These are phyloP conservation scores for Ramaria sp. DNA, from an alignment of 768 basidiomycete genomes.

Conservation along the genomic window DNA sequence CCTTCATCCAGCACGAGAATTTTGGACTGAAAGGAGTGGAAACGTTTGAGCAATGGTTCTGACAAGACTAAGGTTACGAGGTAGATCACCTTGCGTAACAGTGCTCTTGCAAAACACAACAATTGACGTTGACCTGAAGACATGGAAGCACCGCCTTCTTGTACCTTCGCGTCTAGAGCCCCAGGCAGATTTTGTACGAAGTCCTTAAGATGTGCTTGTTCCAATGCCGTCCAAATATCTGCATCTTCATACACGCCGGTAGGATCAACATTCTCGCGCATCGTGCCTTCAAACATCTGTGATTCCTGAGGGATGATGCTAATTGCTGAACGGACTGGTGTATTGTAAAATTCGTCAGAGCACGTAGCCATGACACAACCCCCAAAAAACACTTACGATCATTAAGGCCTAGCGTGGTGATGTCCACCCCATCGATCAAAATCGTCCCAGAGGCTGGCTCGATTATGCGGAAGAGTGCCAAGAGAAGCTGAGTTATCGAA, in stretches of 20 bases:
- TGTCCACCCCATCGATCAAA: slow-evolving; percentile 64
- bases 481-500: slow-evolving; percentile 34
- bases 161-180: slow-evolving; percentile 59
- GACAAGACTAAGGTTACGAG: not conserved
- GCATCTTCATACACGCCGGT: slow-evolving; percentile 60
- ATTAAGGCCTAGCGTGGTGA: slow-evolving; percentile 69
- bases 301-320: slow-evolving; percentile 76
- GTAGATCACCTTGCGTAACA: slow-evolving; percentile 53
- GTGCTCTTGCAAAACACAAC: slow-evolving; percentile 78
- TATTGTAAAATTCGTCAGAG: not conserved
- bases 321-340: slow-evolving; percentile 59
- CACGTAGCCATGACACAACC: not conserved
- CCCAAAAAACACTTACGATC: slow-evolving; percentile 35
- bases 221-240: slow-evolving; percentile 81
- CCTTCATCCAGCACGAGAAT: slow-evolving; percentile 93
- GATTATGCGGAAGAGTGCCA: slow-evolving; percentile 69
- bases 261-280: slow-evolving; percentile 87
- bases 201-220: slow-evolving; percentile 60
- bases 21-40: slow-evolving; percentile 41
- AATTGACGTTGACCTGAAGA: slow-evolving; percentile 82
- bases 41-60: no score
- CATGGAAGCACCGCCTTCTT: slow-evolving; percentile 73
- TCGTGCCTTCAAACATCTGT: slow-evolving; percentile 53
- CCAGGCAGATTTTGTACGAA: slow-evolving; percentile 57
- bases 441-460: slow-evolving; percentile 62